phyloP scores from a whole-genome alignment of 345 rosid species.

The Firmiana major region DNA sequence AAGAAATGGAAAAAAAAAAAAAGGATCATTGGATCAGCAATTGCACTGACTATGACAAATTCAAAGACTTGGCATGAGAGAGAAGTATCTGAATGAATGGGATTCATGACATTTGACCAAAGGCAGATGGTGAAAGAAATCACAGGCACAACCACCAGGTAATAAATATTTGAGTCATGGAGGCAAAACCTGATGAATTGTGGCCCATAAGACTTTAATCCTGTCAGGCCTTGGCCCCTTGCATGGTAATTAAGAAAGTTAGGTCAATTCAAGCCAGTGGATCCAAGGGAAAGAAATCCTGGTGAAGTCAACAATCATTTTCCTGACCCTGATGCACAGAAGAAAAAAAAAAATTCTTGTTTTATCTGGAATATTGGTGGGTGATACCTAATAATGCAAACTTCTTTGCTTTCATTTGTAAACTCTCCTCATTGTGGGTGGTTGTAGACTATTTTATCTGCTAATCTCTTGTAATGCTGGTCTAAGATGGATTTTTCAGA shows the following conservation, averaged over 20 bases:
- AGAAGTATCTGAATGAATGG: background rate
- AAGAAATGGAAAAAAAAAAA: background rate
- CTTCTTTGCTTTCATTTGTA: background rate
- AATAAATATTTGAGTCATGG: background rate
- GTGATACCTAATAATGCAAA: background rate
- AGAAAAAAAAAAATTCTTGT: background rate
- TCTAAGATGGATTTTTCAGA: background rate
- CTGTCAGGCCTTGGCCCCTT: no score
- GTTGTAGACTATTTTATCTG: background rate
- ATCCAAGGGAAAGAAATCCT: background rate
- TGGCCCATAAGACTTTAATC: background rate
- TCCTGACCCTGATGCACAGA: background rate
- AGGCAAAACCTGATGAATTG: background rate
- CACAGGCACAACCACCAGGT: background rate
- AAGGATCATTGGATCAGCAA: background rate
- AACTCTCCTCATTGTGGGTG: background rate
- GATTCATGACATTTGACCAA: background rate
- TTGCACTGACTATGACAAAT: background rate
- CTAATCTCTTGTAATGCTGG: background rate
- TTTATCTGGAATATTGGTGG: background rate
- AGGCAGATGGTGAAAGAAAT: background rate
- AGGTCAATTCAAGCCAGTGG: background rate
- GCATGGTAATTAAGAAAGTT: background rate
- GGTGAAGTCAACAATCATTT: conserved; percentile 1
- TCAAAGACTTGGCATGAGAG: background rate